phyloP scores from a whole-genome alignment of 768 basidiomycete species.

The Lepiota venenata region DNA sequence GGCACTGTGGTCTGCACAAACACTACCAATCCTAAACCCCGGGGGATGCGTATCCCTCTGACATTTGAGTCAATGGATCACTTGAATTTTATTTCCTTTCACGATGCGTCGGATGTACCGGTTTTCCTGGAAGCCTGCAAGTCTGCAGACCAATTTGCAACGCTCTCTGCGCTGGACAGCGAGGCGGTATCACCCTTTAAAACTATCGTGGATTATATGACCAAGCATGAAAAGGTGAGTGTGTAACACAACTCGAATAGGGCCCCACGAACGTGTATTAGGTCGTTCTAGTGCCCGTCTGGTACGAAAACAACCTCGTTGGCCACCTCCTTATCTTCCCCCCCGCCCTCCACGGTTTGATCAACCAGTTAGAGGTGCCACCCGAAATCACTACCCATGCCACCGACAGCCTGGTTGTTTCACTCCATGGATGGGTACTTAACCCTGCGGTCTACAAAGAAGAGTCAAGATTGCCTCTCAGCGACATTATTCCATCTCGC shows the following conservation, averaged over 20 bases:
- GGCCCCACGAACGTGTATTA: slow-evolving; percentile 20
- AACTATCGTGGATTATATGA: slow-evolving; percentile 33
- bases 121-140: slow-evolving; percentile 48
- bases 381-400: slow-evolving; percentile 18
- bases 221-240: slow-evolving; percentile 43
- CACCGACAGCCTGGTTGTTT: slow-evolving; percentile 1
- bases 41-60: slow-evolving; percentile 9
- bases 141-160: slow-evolving; percentile 49
- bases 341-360: slow-evolving; percentile 22
- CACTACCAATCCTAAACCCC: slow-evolving; percentile 2
- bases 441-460: background rate
- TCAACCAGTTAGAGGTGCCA: slow-evolving; percentile 39
- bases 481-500: slow-evolving; percentile 1
- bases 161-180: slow-evolving; percentile 24
- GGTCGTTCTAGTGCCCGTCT: slow-evolving; percentile 47
- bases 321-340: slow-evolving; percentile 48
- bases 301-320: slow-evolving; percentile 42
- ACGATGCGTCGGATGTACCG: slow-evolving; percentile 44
- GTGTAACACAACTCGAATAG: background rate
- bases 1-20: slow-evolving; percentile 26
- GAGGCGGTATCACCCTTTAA: background rate
- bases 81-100: slow-evolving; percentile 30
- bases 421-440: slow-evolving; percentile 10
- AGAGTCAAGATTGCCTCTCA: slow-evolving; percentile 6
- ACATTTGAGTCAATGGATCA: slow-evolving; percentile 9